Evolutionary conservation across 2,329 filamentous ascomycete species (phyloP), one percentile per base, ranked within the genome.

Genomic region (Paracoccidioides brasiliensis): DNA sequence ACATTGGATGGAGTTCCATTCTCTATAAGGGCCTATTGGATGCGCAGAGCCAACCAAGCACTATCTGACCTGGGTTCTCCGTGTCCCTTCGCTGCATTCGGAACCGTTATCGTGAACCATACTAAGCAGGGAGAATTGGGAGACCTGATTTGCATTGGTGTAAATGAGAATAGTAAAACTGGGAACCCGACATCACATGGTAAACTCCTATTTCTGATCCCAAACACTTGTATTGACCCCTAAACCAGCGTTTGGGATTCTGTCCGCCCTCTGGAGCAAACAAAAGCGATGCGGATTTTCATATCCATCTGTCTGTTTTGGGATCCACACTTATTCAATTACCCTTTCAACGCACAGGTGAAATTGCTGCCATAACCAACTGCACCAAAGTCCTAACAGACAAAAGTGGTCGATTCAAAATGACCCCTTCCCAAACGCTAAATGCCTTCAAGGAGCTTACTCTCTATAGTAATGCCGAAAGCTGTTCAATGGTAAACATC

Each of bases 381-480:
- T 81, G 78, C 68, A 74, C 75, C 0, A 54, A 60, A 3, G 68
- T 80, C 52, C 67, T 81, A 9, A 76, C 73, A 0, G 72, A 75
- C 59, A 71, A 74, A 0, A 43, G 63, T 3, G 76, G 77, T 1
- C 66, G 66, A 0, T 79, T 76, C 63, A 70, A 68, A 3, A 63
- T 80, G 43, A 70, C 67, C 0, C 62, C 72, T 0, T 51, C 62
- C 7, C 69, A 75, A 54, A 72, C 76, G 0, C 62, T 72, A n/a
- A 63, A 61, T 3, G 78, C 78, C 0, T 80, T 78, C 59, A 57
- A 65, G 2, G 60, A 69, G 14, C 64, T 81, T n/a, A 73, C 73
- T 4, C 64, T 81, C 3, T 81, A 81, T 64, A 81, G 78, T 28
- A 81, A 78, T 62, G 78, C 74, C 1, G 78, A 81, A 64, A 76